Conservation (phyloP, 441 rosid species). For the Eugenia klotzschiana region DNA sequence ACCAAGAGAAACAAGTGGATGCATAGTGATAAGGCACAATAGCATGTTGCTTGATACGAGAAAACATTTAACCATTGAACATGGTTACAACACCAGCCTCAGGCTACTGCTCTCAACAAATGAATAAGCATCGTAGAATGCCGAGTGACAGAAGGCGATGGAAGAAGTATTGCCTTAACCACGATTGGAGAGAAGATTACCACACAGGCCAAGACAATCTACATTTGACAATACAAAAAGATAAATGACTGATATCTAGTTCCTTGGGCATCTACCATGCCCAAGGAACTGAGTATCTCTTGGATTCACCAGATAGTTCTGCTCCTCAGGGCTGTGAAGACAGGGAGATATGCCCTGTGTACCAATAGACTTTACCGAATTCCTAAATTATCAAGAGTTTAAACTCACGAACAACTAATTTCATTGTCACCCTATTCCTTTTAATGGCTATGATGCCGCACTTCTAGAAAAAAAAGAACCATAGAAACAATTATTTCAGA, state of each 20-base stretch:
- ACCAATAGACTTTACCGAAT: neutral
- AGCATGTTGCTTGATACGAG: neutral
- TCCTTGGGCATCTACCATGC: neutral
- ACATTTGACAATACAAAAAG: neutral
- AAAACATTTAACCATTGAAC: neutral
- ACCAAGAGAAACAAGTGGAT: neutral
- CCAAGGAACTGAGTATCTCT: neutral
- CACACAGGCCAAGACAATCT: neutral
- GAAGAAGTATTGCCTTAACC: neutral
- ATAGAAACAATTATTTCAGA: neutral
- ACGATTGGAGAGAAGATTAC: neutral
- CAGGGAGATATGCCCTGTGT: neutral
- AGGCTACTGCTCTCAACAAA: neutral
- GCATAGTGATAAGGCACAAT: neutral
- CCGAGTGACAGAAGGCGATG: too few species aligned
- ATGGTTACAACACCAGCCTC: neutral
- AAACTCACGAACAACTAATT: neutral
- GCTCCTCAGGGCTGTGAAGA: neutral
- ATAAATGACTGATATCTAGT: neutral
- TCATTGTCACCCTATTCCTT: neutral
- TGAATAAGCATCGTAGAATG: too few species aligned
- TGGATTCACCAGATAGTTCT: neutral
- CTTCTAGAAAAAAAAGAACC: neutral
- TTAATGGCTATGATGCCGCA: neutral
- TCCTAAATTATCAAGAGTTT: neutral